Evolutionary conservation across 768 basidiomycete species (phyloP).

Genomic region (Naganishia onofrii): DNA sequence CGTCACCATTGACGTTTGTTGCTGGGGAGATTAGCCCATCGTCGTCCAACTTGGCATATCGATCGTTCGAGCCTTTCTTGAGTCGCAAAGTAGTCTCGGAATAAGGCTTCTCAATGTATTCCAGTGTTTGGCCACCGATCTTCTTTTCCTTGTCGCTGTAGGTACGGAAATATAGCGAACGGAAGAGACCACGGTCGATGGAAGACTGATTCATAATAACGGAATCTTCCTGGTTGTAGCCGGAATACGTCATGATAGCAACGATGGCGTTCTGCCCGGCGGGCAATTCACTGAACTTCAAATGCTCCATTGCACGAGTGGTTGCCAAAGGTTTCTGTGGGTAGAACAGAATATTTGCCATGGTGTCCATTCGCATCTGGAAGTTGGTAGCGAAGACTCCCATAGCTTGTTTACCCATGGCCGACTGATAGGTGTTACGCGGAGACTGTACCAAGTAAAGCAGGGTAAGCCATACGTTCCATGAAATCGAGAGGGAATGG

Average conservation of each 20-base stretch:
- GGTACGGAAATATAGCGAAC: conserved; percentile 96
- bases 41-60: conserved; percentile 92
- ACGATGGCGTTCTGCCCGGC: conserved; percentile 99
- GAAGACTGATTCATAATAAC: conserved; percentile 99
- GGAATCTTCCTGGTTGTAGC: conserved; percentile 99
- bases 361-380: conserved; percentile 98
- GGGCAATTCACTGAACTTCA: conserved; percentile 96
- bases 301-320: conserved; percentile 97
- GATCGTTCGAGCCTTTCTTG: conserved; percentile 78
- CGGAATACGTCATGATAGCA: conserved; percentile 96
- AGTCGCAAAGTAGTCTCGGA: conserved; percentile 88
- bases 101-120: conserved; percentile 95
- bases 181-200: conserved; percentile 95
- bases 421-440: conserved; percentile 99
- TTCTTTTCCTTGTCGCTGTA: conserved; percentile 99
- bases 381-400: conserved; percentile 98
- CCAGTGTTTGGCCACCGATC: conserved; percentile 82
- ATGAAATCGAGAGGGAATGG: background rate
- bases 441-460: conserved; percentile 68
- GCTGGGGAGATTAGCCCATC: conserved; percentile 96
- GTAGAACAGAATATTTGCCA: conserved; percentile 99
- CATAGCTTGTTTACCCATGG: conserved; percentile 99
- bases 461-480: background rate
- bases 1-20: conserved; percentile 89
- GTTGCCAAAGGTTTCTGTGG: conserved; percentile 98